A percentile compares a stretch with the other conserved stretches of the same genome.
phyloP scores from a whole-genome alignment of 2,329 filamentous ascomycete species.

The Verticillium zaregamsianum region DNA sequence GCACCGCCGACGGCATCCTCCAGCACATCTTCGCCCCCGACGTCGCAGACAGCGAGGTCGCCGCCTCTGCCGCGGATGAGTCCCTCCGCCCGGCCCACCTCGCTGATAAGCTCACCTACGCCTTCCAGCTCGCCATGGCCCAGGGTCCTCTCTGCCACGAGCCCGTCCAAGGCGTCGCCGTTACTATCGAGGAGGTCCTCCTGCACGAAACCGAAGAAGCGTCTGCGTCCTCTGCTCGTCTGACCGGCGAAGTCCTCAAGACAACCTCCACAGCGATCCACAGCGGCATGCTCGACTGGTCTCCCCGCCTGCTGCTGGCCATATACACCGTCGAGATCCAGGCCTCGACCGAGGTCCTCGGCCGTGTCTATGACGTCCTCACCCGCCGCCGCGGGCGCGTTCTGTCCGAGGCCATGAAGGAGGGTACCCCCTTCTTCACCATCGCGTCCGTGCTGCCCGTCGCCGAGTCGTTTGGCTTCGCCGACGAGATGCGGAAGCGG shows the following conservation, averaged over 20 bases:
- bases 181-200: slow-evolving; percentile 78
- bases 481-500: slow-evolving; percentile 92
- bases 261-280: slow-evolving; percentile 80
- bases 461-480: slow-evolving; percentile 92
- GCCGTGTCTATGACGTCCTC: slow-evolving; percentile 95
- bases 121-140: slow-evolving; percentile 86
- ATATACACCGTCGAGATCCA: slow-evolving; percentile 99
- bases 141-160: slow-evolving; percentile 91
- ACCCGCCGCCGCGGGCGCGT: slow-evolving; percentile 88
- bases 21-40: slow-evolving; percentile 58
- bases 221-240: slow-evolving; percentile 50
- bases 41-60: slow-evolving; percentile 22
- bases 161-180: slow-evolving; percentile 87
- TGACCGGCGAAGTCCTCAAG: slow-evolving; percentile 92
- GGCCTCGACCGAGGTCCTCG: slow-evolving; percentile 90
- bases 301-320: slow-evolving; percentile 85
- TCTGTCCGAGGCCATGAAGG: slow-evolving; percentile 85
- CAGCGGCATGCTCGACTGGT: slow-evolving; percentile 91
- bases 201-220: slow-evolving; percentile 49
- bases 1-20: slow-evolving; percentile 67
- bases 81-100: slow-evolving; percentile 63
- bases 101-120: slow-evolving; percentile 85
- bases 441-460: slow-evolving; percentile 86
- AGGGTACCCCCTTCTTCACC: slow-evolving; percentile 94
- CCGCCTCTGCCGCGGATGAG: slow-evolving; percentile 38